Evolutionary conservation across 1,139 yeast species (phyloP).

Genomic region (Pichia inconspicua): DNA sequence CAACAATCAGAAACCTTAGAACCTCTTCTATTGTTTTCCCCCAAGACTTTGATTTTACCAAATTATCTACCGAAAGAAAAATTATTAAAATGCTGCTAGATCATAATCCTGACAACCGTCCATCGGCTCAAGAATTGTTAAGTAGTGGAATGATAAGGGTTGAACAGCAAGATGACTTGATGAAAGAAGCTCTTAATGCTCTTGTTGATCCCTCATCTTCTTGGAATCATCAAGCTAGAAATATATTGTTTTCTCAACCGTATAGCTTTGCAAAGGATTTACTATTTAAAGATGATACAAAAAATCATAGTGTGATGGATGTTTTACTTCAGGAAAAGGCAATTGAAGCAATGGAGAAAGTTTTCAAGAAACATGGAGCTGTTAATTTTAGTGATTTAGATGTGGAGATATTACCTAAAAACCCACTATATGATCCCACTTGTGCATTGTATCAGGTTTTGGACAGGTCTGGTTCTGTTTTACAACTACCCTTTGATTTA

Average conservation of each 20-base stretch:
- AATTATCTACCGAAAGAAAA: constrained; percentile 50
- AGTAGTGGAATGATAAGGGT: constrained; percentile 81
- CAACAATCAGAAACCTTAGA: constrained; percentile 57
- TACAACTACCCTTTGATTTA: constrained; percentile 82
- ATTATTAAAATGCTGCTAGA: constrained; percentile 60
- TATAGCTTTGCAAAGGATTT: constrained; percentile 76
- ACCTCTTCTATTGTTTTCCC: constrained; percentile 58
- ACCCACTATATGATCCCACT: constrained; percentile 58
- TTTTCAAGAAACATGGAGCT: constrained; percentile 82
- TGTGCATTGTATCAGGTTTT: constrained; percentile 67
- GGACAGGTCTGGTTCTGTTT: constrained; percentile 78
- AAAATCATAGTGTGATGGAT: constrained; percentile 27
- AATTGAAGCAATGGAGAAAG: constrained; percentile 45
- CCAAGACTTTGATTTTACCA: constrained; percentile 44
- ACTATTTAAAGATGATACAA: constrained; percentile 52
- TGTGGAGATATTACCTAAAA: constrained; percentile 68
- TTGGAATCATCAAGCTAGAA: constrained; percentile 89
- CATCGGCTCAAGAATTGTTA: constrained; percentile 67
- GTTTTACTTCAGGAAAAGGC: constrained; percentile 42
- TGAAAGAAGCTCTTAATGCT: constrained; percentile 79
- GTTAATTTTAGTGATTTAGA: constrained; percentile 57
- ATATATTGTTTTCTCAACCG: constrained; percentile 75
- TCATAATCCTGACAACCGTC: constrained; percentile 72
- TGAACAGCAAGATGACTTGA: constrained; percentile 81
- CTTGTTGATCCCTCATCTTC: constrained; percentile 87